Base-by-base conservation (phyloP, 1,284 basidiomycete species). In the Apiotrichum veenhuisii region DNA sequence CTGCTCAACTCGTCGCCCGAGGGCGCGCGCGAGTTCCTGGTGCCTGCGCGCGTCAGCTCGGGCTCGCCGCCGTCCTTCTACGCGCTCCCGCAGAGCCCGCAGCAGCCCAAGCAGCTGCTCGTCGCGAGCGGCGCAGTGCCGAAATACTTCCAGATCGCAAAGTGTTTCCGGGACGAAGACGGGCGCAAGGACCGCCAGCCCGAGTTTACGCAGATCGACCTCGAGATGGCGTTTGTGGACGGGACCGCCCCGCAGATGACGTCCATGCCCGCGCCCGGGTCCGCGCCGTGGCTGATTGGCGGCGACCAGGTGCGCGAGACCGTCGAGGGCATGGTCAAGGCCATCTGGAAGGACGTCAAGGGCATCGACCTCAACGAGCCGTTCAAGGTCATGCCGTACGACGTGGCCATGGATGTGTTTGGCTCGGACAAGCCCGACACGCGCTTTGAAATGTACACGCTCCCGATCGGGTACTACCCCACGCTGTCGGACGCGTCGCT, bases 381-480 rank as follows among this genome's bases (percentile, higher is more conserved):
- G 64, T 91, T 94, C 79, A 77, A 79, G 54, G 87, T 92, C 52
- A 87, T 93, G 84, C 88, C 87, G 45, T 94, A 93, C 74, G 75
- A 82, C 57, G 85, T 92, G 67, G 89, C 91, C 8, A 94, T 95
- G 88, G 80, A 83, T 69, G 84, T 84, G 85, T 97, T 87, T 80
- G 93, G 94, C 11, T 91, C 90, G 49, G 93, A 98, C 79, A 98
- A 98, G 80, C 93, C 93, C 38, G 93, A 98, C 75, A 85, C 87
- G 49, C 84, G 94, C 52, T 94, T 90, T 77, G 85, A 84, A 46
- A 82, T 94, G 63, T 85, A 91, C 73, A 76, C 76, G 2, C 63
- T 77, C 11, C 76, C 76, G 4, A 75, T 77, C 51, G 72, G 73
- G 0, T 77, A 77, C 59, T 77, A 76, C 57, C 74, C 75, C 3